Conservation (phyloP, 2,329 filamentous ascomycete species). For the Thermomyces lanuginosus region DNA sequence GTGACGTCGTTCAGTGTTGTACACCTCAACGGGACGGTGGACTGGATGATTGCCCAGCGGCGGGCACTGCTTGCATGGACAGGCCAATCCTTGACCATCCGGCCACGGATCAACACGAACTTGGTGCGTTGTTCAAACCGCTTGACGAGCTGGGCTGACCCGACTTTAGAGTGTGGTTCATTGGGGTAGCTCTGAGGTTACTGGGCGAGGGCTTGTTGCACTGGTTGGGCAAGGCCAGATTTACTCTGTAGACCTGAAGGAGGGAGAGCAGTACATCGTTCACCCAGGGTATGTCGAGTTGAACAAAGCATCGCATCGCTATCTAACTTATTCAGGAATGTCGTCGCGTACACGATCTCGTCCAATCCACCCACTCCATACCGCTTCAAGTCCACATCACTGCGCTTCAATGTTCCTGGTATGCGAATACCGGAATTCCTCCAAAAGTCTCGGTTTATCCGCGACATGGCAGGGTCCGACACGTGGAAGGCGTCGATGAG, state of each 20-base stretch:
- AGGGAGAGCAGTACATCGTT: conserved; percentile 77
- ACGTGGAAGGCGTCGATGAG: conserved; percentile 55
- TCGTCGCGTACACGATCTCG: conserved; percentile 75
- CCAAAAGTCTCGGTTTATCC: conserved; percentile 56
- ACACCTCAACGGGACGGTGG: conserved; percentile 78
- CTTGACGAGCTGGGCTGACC: not conserved
- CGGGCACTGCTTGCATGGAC: conserved; percentile 92
- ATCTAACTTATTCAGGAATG: conserved; percentile 41
- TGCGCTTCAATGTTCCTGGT: conserved; percentile 63
- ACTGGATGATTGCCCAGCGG: conserved; percentile 86
- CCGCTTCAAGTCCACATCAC: conserved; percentile 60
- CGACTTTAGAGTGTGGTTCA: conserved; percentile 55
- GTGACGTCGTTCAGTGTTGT: conserved; percentile 76
- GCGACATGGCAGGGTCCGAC: conserved; percentile 51
- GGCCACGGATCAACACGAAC: conserved; percentile 56
- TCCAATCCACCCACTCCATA: conserved; percentile 64
- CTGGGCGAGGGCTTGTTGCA: conserved; percentile 72
- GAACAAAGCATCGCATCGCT: not conserved
- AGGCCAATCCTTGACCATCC: conserved; percentile 64
- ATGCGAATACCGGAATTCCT: conserved; percentile 47
- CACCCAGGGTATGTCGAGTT: conserved; percentile 47
- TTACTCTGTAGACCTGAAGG: conserved; percentile 65
- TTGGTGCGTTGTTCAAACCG: conserved; percentile 35
- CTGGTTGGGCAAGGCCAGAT: conserved; percentile 76
- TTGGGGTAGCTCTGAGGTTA: conserved; percentile 82